phyloP scores from a whole-genome alignment of 2,329 filamentous ascomycete genomes.

The Colletotrichum liriopes region DNA sequence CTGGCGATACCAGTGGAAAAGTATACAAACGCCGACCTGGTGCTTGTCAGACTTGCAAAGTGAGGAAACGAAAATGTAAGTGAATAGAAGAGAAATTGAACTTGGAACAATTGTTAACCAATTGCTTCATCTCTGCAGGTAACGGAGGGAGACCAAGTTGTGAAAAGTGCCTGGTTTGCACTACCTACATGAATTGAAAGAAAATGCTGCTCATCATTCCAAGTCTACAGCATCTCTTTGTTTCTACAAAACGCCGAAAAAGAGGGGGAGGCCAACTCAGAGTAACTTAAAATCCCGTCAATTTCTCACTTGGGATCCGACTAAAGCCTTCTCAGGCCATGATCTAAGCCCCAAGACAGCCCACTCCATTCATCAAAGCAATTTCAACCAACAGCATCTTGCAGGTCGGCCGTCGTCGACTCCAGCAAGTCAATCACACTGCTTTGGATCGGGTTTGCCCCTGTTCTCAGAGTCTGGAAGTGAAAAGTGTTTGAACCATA shows the following conservation, averaged over 20 bases:
- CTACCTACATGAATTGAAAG: neutral
- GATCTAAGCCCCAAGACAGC: neutral
- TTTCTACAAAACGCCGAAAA: slow-evolving; percentile 24
- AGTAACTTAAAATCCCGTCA: neutral
- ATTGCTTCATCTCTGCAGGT: neutral
- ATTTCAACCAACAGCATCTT: too few species aligned
- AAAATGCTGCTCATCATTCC: neutral
- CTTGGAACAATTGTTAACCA: neutral
- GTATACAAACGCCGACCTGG: slow-evolving; percentile 32
- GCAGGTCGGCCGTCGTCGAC: too few species aligned
- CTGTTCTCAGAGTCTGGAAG: neutral
- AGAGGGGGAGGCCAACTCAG: slow-evolving; percentile 21
- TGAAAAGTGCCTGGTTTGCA: slow-evolving; percentile 21
- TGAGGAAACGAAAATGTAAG: slow-evolving; percentile 26
- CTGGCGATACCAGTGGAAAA: neutral
- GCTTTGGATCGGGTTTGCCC: too few species aligned
- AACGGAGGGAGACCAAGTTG: slow-evolving; percentile 32
- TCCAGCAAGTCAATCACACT: too few species aligned
- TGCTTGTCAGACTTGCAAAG: slow-evolving; percentile 28
- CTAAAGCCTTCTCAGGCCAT: neutral
- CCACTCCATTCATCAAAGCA: too few species aligned
- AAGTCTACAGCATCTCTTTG: slow-evolving; percentile 15
- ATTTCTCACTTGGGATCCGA: neutral
- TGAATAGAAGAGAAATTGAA: neutral
- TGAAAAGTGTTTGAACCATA: neutral